Evolutionary conservation across 805 yeast genomes (phyloP).

Genomic region (Jamesozyma hellenica): DNA sequence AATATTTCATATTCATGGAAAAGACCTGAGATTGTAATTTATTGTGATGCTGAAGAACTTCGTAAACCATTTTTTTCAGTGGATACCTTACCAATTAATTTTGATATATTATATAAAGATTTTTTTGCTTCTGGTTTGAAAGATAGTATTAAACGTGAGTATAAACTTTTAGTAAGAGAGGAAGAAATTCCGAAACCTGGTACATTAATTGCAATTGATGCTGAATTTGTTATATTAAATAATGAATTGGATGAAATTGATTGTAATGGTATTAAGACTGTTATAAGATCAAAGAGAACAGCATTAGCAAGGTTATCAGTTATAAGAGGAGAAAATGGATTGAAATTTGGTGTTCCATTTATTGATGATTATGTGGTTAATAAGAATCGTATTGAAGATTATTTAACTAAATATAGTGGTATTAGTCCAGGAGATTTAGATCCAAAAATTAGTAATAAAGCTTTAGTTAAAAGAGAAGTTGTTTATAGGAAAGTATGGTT

Average conservation of each 20-base stretch:
- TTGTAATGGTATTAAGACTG: conserved; percentile 56
- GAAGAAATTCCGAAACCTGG: conserved; percentile 75
- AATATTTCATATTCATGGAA: conserved; percentile 73
- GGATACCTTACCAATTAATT: conserved; percentile 46
- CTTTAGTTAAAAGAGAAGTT: conserved; percentile 68
- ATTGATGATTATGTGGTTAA: conserved; percentile 88
- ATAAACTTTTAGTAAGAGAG: conserved; percentile 50
- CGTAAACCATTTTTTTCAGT: conserved; percentile 38
- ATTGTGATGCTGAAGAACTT: conserved; percentile 41
- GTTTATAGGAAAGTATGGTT: conserved; percentile 89
- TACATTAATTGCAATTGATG: conserved; percentile 82
- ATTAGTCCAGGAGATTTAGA: conserved; percentile 86
- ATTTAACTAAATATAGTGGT: conserved; percentile 87
- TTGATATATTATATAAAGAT: conserved; percentile 60
- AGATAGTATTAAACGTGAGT: conserved; percentile 49
- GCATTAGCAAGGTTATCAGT: conserved; percentile 87
- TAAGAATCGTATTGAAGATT: conserved; percentile 63
- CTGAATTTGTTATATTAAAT: conserved; percentile 81
- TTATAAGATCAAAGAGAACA: conserved; percentile 64
- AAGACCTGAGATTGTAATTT: conserved; percentile 61
- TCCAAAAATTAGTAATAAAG: conserved; percentile 49
- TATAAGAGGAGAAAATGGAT: conserved; percentile 59
- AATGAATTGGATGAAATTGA: conserved; percentile 73
- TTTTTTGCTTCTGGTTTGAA: conserved; percentile 61
- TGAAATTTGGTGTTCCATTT: conserved; percentile 61